Evolutionary conservation across 179 eudicot genomes (phyloP), one percentile per base, ranked within the genome.

Genomic region (Camellia oleifera): DNA sequence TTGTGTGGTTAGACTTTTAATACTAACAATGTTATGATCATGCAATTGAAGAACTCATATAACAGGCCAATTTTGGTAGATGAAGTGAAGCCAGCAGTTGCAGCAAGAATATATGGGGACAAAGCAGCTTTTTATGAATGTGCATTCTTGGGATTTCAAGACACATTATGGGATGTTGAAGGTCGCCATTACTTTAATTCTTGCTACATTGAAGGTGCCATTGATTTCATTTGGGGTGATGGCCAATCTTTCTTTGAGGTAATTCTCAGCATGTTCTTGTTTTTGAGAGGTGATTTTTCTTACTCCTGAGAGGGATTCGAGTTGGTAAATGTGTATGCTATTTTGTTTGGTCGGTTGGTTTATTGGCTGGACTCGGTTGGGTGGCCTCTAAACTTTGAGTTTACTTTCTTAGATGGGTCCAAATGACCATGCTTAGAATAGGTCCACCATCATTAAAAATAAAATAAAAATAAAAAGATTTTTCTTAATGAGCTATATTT

Each of bases 161-260:
- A 89, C 56, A 89, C 93, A 0, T 50, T 90, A 18, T 85, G 87
- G 86, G 93, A 86, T 32, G 81, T 32, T 0, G 8, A 2, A 0
- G 92, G 93, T 70, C 88, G 90, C 1, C 93, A 89, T 67, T 90
- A 78, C 77, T 90, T 74, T 77, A 45, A 79, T 5, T 79, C 82
- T 12, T 89, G 92, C 63, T 76, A 75, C 63, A 84, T 90, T 12
- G 81, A 89, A 69, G 93, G 93, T 0, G 88, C 88, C 0, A 40
- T 82, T 0, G 92, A 90, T 75, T 90, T 90, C 61, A 89, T 90
- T 2, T 89, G 86, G 84, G 93, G 92, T 0, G 0, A 0, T 2
- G 93, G 85, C 9, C 88, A 87, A 82, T 87, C 92, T 5, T 26
- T 87, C 1, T 90, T 80, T 20, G 83, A 87, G 89, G 93, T 88